Evolutionary conservation across 2,329 filamentous ascomycete species (phyloP), one percentile per base, ranked within the genome.

Genomic region (Epichloe gansuensis): DNA sequence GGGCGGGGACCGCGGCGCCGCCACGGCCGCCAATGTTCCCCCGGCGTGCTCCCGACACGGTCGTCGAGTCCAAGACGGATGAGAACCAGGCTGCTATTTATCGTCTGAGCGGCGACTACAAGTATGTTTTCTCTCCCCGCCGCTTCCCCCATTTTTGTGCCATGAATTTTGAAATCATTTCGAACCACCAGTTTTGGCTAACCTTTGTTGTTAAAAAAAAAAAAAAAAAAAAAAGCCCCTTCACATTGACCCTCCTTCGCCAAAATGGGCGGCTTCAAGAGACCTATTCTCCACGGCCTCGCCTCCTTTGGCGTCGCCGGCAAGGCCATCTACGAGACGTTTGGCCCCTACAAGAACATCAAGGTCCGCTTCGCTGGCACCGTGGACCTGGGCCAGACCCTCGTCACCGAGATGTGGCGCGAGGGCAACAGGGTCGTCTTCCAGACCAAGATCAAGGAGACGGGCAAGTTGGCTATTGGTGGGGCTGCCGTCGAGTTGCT

Each of bases 31-130:
- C 28, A 91, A 97, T 74, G 81, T 81, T 67, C 80, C 87, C 93
- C 1, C 74, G 81, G 63, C 82, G 91, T 50, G 73, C 77, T 17
- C 86, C 93, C 7, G 93, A 97, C 62, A 79, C 80, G 13, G 83
- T 95, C 1, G 81, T 91, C 17, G 90, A 96, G 74, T 85, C 88
- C 70, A 81, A 82, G 70, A 97, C 93, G 4, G 85, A 81, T 0
- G 86, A 91, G 62, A 90, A 96, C 64, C 91, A 97, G 74, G 93
- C 93, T 7, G 90, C 88, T 9, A 71, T 98, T 52, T 98, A 98
- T 78, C 83, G 93, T 41, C 76, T 98, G 51, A 93, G 87, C 61
- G 93, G 93, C 48, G 93, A 98, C 71, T 85, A 91, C 66, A 97
- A 98, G 75, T 78, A 60, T 64, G 74, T 63, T 25, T 49, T 11